phyloP scores from a whole-genome alignment of 805 yeast species.

The Zygosaccharomyces siamensis region DNA sequence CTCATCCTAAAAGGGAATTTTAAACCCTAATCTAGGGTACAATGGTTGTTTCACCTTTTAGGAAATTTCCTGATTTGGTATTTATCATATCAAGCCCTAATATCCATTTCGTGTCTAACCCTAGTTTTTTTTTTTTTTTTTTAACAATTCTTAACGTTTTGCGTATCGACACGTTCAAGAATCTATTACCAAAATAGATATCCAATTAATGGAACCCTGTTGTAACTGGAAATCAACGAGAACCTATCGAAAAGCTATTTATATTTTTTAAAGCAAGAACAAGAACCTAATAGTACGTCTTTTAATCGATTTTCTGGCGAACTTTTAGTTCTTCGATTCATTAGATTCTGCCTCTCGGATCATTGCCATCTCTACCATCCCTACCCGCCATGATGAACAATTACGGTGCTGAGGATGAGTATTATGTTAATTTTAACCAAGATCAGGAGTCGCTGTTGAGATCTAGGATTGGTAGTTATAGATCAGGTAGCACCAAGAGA shows the following conservation, averaged over 20 bases:
- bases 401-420: conserved; percentile 15
- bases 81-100: background rate
- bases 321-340: background rate
- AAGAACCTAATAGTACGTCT: background rate
- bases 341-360: background rate
- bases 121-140: background rate
- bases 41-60: background rate
- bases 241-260: background rate
- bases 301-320: background rate
- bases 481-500: conserved; percentile 24
- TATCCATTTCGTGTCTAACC: background rate
- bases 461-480: conserved; percentile 14
- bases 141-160: background rate
- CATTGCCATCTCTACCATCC: background rate
- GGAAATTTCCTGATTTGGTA: background rate
- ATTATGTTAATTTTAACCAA: conserved; percentile 15
- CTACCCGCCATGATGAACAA: conserved; percentile 1
- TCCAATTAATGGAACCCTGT: background rate
- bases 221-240: background rate
- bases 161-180: conserved; percentile 3
- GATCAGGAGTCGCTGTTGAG: conserved; percentile 35
- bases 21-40: conserved; percentile 1
- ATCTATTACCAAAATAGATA: conserved; percentile 4
- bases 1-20: background rate
- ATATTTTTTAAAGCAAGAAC: background rate